Base-by-base conservation (phyloP, 1,284 basidiomycete species). In the Fomitopsis palustris region DNA sequence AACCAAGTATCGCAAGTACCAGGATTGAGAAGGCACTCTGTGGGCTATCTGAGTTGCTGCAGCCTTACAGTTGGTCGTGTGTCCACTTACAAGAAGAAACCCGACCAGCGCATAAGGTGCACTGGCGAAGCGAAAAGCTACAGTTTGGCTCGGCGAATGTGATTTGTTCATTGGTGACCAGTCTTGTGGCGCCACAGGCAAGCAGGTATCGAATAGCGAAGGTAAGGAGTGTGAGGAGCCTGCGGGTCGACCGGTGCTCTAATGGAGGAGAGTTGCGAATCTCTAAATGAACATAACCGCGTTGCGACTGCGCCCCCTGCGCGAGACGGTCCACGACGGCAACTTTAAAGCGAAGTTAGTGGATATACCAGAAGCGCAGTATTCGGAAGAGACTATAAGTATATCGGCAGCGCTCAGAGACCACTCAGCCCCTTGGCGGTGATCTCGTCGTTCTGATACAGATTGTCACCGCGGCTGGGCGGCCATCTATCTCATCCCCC, bases 101-200 rank as follows among this genome's bases (percentile, higher is more conserved):
- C 54, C 54, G 39, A 41, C 29, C 4, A 45, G 31, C 12, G 54
- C 54, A 8, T 45, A 45, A 10, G 31, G 16, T 4, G 56, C 43
- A 35, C 64, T 61, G 35, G 62, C 64, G 16, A 54, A 55, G 6
- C 55, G 61, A 14, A 66, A 53, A 4, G 62, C 42, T 3, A 61
- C 17, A 5, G 61, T 43, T 52, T 53, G 54, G 2, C 60, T 6
- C 8, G 12, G 3, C 21, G 25, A 29, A 47, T 29, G 25, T 6
- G 25, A 17, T 12, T 25, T 27, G 25, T 27, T 27, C 45, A 47
- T 47, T 47, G 45, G 25, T 17, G 45, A 47, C 45, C 45, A 47
- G 45, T 29, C 9, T 29, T 23, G 16, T 16, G 45, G 45, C 45
- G 29, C 45, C 9, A 47, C 45, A 47, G 42, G 42, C 42, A 39